Percentiles rank a stretch among this genome's conserved stretches.
These are phyloP conservation scores for Ogataea dorogensis DNA, from an alignment of 805 yeast species.

Conservation along the genomic window DNA sequence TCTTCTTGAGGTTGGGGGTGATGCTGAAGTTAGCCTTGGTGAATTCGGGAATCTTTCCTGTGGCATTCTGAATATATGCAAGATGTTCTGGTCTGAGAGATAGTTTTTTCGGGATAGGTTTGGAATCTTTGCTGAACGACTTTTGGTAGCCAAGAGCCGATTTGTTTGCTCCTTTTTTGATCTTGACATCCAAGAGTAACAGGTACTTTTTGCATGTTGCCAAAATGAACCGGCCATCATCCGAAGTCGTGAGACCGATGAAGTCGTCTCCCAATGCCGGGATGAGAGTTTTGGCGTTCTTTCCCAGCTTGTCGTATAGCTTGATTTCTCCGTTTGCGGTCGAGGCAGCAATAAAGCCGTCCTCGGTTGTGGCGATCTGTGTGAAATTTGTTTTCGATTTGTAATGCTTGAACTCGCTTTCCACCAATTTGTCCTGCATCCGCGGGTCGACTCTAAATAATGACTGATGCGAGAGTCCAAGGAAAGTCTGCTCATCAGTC, in stretches of 20 bases:
- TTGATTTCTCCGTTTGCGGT: slow-evolving; percentile 73
- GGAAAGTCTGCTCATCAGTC: slow-evolving; percentile 68
- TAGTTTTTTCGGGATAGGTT: slow-evolving; percentile 69
- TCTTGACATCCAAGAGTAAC: slow-evolving; percentile 63
- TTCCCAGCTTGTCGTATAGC: slow-evolving; percentile 69
- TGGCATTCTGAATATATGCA: slow-evolving; percentile 56
- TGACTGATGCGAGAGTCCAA: slow-evolving; percentile 65
- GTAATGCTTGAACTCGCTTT: slow-evolving; percentile 52
- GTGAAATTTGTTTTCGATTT: slow-evolving; percentile 55
- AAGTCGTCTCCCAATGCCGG: slow-evolving; percentile 84
- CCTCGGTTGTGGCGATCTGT: slow-evolving; percentile 66
- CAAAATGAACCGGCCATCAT: slow-evolving; percentile 78
- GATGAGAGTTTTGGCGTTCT: slow-evolving; percentile 70
- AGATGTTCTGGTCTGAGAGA: slow-evolving; percentile 70
- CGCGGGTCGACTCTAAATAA: slow-evolving; percentile 83
- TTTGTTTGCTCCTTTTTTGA: slow-evolving; percentile 58
- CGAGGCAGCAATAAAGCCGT: slow-evolving; percentile 76
- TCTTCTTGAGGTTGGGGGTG: slow-evolving; percentile 55
- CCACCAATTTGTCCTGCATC: slow-evolving; percentile 58
- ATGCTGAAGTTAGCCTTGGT: slow-evolving; percentile 77
- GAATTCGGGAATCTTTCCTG: slow-evolving; percentile 51
- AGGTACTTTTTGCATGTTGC: slow-evolving; percentile 77
- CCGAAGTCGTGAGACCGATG: slow-evolving; percentile 64
- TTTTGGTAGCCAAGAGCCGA: slow-evolving; percentile 63
- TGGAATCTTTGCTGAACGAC: slow-evolving; percentile 60